Evolutionary conservation across 345 rosid species (phyloP).

Genomic region (Ailanthus altissimus): DNA sequence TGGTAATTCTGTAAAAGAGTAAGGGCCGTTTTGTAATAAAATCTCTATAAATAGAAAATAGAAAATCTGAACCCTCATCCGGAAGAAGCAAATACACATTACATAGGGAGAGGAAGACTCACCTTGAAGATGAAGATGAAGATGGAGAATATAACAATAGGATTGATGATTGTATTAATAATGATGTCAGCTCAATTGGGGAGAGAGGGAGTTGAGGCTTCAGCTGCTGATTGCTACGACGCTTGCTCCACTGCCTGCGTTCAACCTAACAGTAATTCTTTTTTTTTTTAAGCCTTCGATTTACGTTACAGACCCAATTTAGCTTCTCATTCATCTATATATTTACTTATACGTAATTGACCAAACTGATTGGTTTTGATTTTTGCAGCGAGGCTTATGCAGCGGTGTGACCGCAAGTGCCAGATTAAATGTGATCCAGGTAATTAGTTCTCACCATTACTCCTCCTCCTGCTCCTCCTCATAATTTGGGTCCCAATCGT

Average conservation of each 20-base stretch:
- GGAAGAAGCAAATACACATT: too few species aligned
- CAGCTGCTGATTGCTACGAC: constrained; percentile 46
- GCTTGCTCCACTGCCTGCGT: constrained; percentile 57
- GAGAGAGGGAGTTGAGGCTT: constrained; percentile 32
- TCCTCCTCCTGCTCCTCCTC: too few species aligned
- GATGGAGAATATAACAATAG: constrained; percentile 31
- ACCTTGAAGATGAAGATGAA: neutral
- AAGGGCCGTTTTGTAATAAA: neutral
- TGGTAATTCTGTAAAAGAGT: neutral
- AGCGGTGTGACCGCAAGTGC: constrained; percentile 58
- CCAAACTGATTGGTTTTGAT: neutral
- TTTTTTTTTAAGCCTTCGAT: neutral
- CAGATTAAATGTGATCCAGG: constrained; percentile 51
- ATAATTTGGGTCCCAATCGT: too few species aligned
- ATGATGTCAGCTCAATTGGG: constrained; percentile 26
- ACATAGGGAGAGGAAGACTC: too few species aligned
- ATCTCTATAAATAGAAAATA: neutral
- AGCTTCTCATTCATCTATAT: too few species aligned
- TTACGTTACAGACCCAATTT: neutral
- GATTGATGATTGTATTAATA: constrained; percentile 21
- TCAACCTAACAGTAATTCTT: constrained; percentile 37
- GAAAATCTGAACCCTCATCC: too few species aligned
- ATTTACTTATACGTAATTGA: too few species aligned
- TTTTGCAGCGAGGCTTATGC: constrained; percentile 44
- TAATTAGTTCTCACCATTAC: too few species aligned